Evolutionary conservation across 495 filamentous ascomycete genomes (phyloP), one percentile per base, ranked within the genome.

Genomic region (Penicillium canescens): DNA sequence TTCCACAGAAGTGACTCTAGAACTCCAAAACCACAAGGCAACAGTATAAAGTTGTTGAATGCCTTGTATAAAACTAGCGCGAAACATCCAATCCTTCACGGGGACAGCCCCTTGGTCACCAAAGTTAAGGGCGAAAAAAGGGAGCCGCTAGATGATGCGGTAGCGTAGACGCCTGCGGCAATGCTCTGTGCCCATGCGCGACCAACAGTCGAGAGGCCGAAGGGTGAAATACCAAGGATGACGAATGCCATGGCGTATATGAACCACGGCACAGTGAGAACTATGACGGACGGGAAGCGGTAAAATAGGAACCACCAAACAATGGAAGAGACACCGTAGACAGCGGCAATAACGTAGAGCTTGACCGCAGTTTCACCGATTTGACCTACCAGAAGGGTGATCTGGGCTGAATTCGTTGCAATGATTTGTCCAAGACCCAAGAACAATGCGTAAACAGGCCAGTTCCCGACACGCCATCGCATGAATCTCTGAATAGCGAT

Each of bases 121-220:
- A 62, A 88, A 87, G 65, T 88, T 87, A 42, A 87, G 74, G 6
- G 84, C 80, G 87, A 87, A 65, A 78, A 83, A 46, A 88, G 67
- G 4, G 78, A 79, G 36, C 84, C 85, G 48, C 75, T 78, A 31
- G 80, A 76, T 5, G 85, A 85, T 6, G 82, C 85, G 9, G 74
- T 64, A 8, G 80, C 74, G 57, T 88, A 88, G 36, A 86, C 58
- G n/a, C 73, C 84, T 3, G 84, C 84, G 3, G 82, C 85, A 7
- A 80, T 69, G 43, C 83, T 80, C 50, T 82, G 77, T 10, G 84
- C 62, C 76, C 78, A 80, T 18, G 68, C 75, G 28, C 72, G 67
- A 6, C 66, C 68, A 42, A 67, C 51, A 1, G 48, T 47, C 24
- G 68, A 65, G 16, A 35, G 28, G 59, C 60, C 58, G 37, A 23